Percentiles rank a stretch among this genome's conserved stretches.
Conservation (phyloP, 192 early-diverging fungal genomes). For the Bifiguratus adelaidae region DNA sequence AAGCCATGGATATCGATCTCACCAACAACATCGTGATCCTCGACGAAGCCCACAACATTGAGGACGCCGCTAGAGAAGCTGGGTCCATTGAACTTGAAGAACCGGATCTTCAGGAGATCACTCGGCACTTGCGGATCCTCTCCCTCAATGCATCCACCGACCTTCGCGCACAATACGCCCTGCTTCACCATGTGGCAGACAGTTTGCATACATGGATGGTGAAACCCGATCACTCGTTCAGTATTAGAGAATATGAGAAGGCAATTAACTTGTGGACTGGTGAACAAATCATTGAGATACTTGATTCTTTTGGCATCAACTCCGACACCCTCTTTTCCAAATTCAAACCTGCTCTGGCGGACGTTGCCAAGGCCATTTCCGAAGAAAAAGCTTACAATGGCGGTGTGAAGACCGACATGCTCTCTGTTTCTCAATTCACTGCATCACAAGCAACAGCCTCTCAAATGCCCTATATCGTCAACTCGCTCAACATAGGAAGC, state of each 20-base stretch:
- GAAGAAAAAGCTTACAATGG: too few relatives aligned
- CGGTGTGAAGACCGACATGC: too few relatives aligned
- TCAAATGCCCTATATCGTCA: too few relatives aligned
- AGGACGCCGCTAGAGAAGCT: constrained; percentile 39
- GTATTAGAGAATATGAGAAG: constrained; percentile 8
- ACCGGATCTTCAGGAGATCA: constrained; percentile 14
- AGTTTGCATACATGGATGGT: constrained; percentile 10
- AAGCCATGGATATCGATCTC: constrained; percentile 32
- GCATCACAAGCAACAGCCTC: too few relatives aligned
- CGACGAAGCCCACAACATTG: constrained; percentile 60
- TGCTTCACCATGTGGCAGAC: constrained; percentile 2
- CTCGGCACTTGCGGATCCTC: too few relatives aligned
- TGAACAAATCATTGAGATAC: constrained; percentile 2
- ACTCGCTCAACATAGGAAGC: too few relatives aligned
- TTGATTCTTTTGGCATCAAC: constrained; percentile 8
- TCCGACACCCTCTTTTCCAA: background rate
- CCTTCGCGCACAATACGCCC: too few relatives aligned
- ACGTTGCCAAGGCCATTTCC: too few relatives aligned
- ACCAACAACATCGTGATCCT: constrained; percentile 37
- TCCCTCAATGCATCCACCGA: too few relatives aligned
- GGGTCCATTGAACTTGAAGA: constrained; percentile 34
- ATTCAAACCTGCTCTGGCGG: constrained; percentile 6
- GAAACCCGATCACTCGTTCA: constrained; percentile 1
- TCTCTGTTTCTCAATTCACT: too few relatives aligned
- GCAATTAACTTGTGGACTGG: constrained; percentile 16